phyloP scores from a whole-genome alignment of 331 rosid genomes.

The Spiraea crenata region DNA sequence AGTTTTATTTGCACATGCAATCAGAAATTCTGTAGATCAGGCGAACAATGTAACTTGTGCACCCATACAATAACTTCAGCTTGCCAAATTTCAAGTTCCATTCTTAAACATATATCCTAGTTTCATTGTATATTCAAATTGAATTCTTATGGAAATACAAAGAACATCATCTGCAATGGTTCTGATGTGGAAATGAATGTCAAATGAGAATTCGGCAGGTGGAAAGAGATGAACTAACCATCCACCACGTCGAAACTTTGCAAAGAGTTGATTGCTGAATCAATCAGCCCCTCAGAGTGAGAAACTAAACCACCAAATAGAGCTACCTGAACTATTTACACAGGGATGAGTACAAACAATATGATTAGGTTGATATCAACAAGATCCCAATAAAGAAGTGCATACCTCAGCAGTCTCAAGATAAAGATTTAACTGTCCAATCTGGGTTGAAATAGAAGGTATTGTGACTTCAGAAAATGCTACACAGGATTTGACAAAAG shows the following conservation, averaged over 20 bases:
- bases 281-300: constrained; percentile 75
- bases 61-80: neutral
- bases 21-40: neutral
- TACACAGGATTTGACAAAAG: constrained; percentile 74
- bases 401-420: constrained; percentile 96
- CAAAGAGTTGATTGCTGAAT: constrained; percentile 68
- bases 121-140: neutral
- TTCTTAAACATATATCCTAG: neutral
- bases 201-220: constrained; percentile 4
- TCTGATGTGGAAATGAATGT: neutral
- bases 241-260: constrained; percentile 43
- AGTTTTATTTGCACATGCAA: too few relatives aligned
- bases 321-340: constrained; percentile 60
- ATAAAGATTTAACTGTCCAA: constrained; percentile 70
- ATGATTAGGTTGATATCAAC: constrained; percentile 4
- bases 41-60: neutral
- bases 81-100: neutral
- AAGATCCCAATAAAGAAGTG: constrained; percentile 10
- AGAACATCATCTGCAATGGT: constrained; percentile 7
- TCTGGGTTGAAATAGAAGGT: constrained; percentile 66
- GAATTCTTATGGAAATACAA: neutral
- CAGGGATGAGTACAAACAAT: constrained; percentile 21
- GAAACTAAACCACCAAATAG: constrained; percentile 66
- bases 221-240: constrained; percentile 52
- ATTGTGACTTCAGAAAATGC: constrained; percentile 86